A percentile compares a stretch with the other conserved stretches of the same genome.
Conservation (phyloP, 2,329 filamentous ascomycete genomes). For the Didymella pomorum region DNA sequence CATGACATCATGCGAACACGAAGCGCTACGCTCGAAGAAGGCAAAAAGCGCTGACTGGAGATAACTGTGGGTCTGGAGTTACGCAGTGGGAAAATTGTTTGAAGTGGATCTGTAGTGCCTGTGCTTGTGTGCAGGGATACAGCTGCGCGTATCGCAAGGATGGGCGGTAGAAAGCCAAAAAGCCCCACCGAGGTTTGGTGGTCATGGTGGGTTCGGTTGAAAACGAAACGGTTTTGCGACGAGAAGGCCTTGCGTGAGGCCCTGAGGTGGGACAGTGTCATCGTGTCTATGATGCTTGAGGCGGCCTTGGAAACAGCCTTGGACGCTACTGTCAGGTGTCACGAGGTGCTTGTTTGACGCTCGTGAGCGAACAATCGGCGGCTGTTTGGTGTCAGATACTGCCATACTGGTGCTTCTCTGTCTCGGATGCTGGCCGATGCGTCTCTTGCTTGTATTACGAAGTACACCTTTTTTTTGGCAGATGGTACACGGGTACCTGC, state of each 20-base stretch:
- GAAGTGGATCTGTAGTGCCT: constrained; percentile 1
- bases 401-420: background rate
- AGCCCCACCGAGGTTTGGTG: background rate
- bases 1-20: constrained; percentile 7
- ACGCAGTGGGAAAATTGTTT: background rate
- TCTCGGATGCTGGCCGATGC: background rate
- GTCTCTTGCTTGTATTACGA: background rate
- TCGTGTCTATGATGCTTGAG: background rate
- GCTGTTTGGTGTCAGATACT: background rate
- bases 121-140: no score
- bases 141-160: background rate
- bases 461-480: background rate
- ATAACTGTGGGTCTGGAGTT: constrained; percentile 5
- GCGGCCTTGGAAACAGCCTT: background rate
- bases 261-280: background rate
- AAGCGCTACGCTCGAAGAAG: constrained; percentile 1
- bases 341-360: constrained; percentile 3
- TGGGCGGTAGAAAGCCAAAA: background rate
- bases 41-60: constrained; percentile 8
- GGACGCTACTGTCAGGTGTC: background rate
- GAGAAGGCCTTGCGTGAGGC: background rate
- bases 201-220: background rate
- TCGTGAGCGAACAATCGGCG: background rate
- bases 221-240: constrained; percentile 16
- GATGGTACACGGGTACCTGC: background rate